phyloP scores from a whole-genome alignment of 108 stramenopile species.

The Mediolabrus comicus region DNA sequence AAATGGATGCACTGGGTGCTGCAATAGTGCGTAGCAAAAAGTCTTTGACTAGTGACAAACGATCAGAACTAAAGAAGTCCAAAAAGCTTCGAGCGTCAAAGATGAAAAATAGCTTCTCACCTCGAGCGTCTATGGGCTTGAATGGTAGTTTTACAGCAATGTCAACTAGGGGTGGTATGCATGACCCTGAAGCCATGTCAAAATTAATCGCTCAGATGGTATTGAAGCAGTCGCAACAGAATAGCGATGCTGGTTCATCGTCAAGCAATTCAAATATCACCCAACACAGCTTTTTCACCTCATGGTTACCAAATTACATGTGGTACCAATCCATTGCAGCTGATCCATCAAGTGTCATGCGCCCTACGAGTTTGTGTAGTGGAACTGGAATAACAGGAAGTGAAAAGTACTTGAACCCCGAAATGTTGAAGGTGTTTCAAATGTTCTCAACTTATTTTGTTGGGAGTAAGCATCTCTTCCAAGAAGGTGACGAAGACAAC shows the following conservation, averaged over 20 bases:
- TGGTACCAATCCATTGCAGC: slow-evolving; percentile 41
- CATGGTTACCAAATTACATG: slow-evolving; percentile 37
- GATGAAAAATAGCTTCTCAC: not conserved
- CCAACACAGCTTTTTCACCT: slow-evolving; percentile 10
- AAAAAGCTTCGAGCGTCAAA: not conserved
- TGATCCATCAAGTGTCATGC: slow-evolving; percentile 16
- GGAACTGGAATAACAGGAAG: slow-evolving; percentile 36
- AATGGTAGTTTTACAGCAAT: too few species aligned
- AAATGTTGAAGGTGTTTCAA: slow-evolving; percentile 31
- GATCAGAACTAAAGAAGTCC: not conserved
- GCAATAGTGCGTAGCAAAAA: not conserved
- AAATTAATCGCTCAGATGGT: slow-evolving; percentile 17
- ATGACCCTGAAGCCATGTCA: slow-evolving; percentile 13
- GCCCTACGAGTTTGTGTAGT: slow-evolving; percentile 30
- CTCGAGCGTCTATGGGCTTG: not conserved
- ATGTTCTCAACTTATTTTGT: slow-evolving; percentile 36
- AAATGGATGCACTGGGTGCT: slow-evolving; percentile 22
- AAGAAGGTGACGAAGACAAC: slow-evolving; percentile 15
- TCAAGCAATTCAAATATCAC: not conserved
- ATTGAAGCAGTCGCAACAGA: not conserved
- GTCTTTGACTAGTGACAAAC: not conserved
- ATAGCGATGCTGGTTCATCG: not conserved
- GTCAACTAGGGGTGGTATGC: not conserved
- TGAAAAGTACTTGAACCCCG: slow-evolving; percentile 27
- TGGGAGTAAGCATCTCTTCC: slow-evolving; percentile 25